Evolutionary conservation across 768 basidiomycete genomes (phyloP), one percentile per base, ranked within the genome.

Genomic region (Agaricus sinodeliciosus): DNA sequence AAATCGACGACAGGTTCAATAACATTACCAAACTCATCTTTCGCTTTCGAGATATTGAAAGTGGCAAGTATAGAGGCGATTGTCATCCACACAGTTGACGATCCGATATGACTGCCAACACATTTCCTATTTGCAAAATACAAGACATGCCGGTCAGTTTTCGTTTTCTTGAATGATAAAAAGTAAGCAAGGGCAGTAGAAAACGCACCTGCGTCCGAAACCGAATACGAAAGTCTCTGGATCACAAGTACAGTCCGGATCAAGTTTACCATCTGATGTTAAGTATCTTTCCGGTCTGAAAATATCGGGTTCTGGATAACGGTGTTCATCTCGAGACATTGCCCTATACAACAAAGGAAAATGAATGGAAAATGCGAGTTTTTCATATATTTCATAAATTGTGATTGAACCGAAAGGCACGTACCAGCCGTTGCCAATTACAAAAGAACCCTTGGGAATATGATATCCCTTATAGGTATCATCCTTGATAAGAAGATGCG

Each of bases 241-340:
- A 47, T 62, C 58, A 12, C 36, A 54, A 16, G 58, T 43, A 31
- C 31, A 31, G 25, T 60, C 48, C 2, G 48, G 45, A 22, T 62
- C 52, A 9, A 59, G 49, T 36, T 55, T 51, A 22, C 58, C 57
- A 15, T 58, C 58, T 7, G 58, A 12, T 4, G 51, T 62, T 11
- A 67, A 49, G 56, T 66, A 73, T 19, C 72, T 64, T 28, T 74
- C 72, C 8, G 73, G 73, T 36, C 63, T 66, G 59, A 74, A 75
- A 4, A 34, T 34, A 15, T 62, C 55, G 3, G 72, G 69, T 31
- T 73, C 65, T 9, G 67, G 69, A 55, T 68, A 76, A 12, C 61
- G 62, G 4, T 60, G 53, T 51, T 70, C 67, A 34, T 77, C 62
- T 46, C 67, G 68, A 9, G 67, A 59, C 41, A 77, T 71, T 3